Base-by-base conservation (phyloP, 805 yeast genomes). In the Yamadazyma takamatsuzukensis region DNA sequence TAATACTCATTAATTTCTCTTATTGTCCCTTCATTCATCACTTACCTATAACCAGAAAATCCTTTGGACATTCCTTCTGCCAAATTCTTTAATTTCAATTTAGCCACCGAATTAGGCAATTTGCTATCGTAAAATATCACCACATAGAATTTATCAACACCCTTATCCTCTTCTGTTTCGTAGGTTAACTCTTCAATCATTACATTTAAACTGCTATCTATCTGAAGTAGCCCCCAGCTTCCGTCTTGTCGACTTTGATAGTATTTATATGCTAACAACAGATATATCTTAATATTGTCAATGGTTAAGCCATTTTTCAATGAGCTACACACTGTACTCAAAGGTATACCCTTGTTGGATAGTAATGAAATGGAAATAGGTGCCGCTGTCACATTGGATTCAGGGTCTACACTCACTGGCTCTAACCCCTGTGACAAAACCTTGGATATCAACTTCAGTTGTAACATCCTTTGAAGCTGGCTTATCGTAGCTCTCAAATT, bases 271-370 rank as follows among this genome's bases (percentile, higher is more conserved):
- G 64, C 71, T 18, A 64, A 42, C 15, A 66, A 50, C 29, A 63
- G 52, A 40, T 54, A 55, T 18, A 65, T 57, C 29, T 53, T 57
- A 25, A 64, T 50, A 27, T 45, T 53, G 39, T 63, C 67, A 25
- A 48, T 46, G 3, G 51, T 33, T 22, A 49, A 26, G 13, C 39
- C 44, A 18, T 5, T 5, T 6, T 28, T 17, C 21, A 19, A n/a
- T 4, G 15, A 4, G 11, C 50, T 40, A 15, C 52, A 45, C 12
- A 67, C 70, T 0, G 70, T 62, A 15, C 67, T 54, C 22, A 66
- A 48, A 8, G 72, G 69, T 12, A 62, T 49, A 2, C 72, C 72
- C 21, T 53, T 52, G 14, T 44, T 25, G 2, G 70, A 57, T 12
- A 67, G 51, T 15, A 67, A 51, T 8, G 64, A 60, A 6, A 62